phyloP scores from a whole-genome alignment of 257 asterid genomes.

The Nicotiana undulata region DNA sequence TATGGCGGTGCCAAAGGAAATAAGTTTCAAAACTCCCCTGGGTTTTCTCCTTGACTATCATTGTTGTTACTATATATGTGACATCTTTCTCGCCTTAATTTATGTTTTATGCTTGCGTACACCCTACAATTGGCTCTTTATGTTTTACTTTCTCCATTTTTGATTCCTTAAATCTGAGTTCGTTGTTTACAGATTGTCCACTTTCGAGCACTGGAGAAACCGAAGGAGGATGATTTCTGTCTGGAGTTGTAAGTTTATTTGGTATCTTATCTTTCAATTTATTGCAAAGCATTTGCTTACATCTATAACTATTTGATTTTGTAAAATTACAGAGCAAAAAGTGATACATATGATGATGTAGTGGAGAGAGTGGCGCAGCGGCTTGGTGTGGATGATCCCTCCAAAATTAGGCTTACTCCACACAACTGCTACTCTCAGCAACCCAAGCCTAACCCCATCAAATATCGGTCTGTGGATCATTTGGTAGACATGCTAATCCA shows the following conservation, averaged over 20 bases:
- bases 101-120: neutral
- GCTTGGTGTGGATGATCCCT: slow-evolving; percentile 82
- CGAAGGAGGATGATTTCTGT: slow-evolving; percentile 88
- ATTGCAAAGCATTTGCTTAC: slow-evolving; percentile 10
- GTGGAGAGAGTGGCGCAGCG: slow-evolving; percentile 86
- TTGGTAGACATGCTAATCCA: slow-evolving; percentile 94
- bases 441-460: slow-evolving; percentile 88
- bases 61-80: neutral
- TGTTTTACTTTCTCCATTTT: neutral
- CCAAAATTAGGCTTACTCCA: slow-evolving; percentile 92
- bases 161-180: slow-evolving; percentile 1
- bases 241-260: slow-evolving; percentile 75
- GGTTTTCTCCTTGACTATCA: neutral
- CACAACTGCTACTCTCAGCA: slow-evolving; percentile 98
- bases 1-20: neutral
- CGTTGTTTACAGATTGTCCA: slow-evolving; percentile 62
- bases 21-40: neutral
- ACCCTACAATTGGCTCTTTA: neutral
- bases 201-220: slow-evolving; percentile 81
- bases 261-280: slow-evolving; percentile 5
- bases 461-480: slow-evolving; percentile 80
- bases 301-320: slow-evolving; percentile 6
- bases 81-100: neutral
- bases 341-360: slow-evolving; percentile 89
- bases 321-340: slow-evolving; percentile 61